Percentiles rank a stretch among this genome's conserved stretches.
These are phyloP conservation scores for Xylaria curta DNA, from an alignment of 495 filamentous ascomycete genomes.

Conservation along the genomic window DNA sequence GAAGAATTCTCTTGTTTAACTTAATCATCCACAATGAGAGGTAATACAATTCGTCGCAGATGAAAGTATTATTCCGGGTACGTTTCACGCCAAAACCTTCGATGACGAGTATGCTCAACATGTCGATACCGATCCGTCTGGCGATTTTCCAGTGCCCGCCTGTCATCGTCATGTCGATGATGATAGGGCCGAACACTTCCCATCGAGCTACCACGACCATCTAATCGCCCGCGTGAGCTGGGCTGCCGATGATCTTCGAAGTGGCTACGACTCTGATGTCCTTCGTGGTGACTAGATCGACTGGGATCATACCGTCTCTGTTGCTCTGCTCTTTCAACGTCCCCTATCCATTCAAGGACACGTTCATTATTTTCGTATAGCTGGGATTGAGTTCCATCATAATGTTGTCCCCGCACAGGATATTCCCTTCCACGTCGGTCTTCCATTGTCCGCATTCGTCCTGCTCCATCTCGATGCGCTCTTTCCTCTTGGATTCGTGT, in stretches of 20 bases:
- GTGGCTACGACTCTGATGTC: neutral
- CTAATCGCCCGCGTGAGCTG: neutral
- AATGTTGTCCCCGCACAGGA: neutral
- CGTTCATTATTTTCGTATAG: neutral
- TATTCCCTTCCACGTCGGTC: neutral
- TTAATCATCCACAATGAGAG: neutral
- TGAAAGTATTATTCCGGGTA: neutral
- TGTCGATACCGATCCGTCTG: neutral
- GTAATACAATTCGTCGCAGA: neutral
- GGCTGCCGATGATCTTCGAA: neutral
- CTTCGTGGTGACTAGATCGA: neutral
- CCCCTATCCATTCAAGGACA: neutral
- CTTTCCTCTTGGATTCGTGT: neutral
- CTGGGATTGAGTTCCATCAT: neutral
- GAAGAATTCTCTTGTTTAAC: neutral
- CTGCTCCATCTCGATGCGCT: neutral
- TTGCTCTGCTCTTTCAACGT: neutral
- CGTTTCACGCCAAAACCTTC: neutral
- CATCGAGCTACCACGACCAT: neutral
- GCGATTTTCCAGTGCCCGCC: neutral
- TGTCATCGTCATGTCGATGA: neutral
- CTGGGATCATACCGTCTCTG: neutral
- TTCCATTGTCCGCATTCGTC: neutral
- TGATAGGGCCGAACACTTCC: neutral
- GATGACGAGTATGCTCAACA: neutral